phyloP scores from a whole-genome alignment of 2,329 filamentous ascomycete genomes.

The Arthroderma uncinatum region DNA sequence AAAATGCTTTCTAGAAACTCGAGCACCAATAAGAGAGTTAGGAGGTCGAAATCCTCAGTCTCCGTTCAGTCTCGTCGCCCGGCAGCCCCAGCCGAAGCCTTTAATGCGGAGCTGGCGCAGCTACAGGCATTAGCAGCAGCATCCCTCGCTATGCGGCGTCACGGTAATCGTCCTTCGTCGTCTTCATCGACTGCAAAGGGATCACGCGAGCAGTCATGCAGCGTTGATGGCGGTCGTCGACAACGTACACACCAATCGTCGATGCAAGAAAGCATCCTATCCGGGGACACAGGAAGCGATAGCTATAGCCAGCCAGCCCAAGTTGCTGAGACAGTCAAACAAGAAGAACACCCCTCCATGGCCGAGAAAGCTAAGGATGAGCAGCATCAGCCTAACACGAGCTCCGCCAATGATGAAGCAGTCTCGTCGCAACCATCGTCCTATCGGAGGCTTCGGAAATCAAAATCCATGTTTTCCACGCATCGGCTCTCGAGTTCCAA shows the following conservation, averaged over 20 bases:
- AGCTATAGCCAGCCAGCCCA: background rate
- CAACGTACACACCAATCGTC: background rate
- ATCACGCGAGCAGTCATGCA: background rate
- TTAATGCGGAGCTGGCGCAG: slow-evolving; percentile 24
- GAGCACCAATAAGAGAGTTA: slow-evolving; percentile 24
- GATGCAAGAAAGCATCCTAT: background rate
- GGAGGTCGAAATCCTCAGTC: slow-evolving; percentile 30
- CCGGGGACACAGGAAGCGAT: background rate
- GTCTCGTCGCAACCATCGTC: slow-evolving; percentile 34
- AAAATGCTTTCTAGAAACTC: slow-evolving; percentile 23
- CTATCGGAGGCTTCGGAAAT: slow-evolving; percentile 36
- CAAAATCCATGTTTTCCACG: slow-evolving; percentile 39
- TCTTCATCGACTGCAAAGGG: slow-evolving; percentile 5
- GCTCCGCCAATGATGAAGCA: background rate
- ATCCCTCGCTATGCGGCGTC: slow-evolving; percentile 33
- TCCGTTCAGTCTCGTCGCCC: slow-evolving; percentile 25
- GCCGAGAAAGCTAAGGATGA: background rate
- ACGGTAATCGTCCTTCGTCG: slow-evolving; percentile 18
- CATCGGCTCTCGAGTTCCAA: slow-evolving; percentile 19
- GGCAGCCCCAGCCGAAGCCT: slow-evolving; percentile 18
- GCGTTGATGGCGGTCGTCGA: background rate
- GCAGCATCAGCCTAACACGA: background rate
- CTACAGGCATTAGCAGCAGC: slow-evolving; percentile 33
- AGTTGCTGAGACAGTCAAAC: background rate
- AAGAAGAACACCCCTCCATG: background rate